Evolutionary conservation across 2,329 filamentous ascomycete species (phyloP).

Genomic region (Fusarium sp.): DNA sequence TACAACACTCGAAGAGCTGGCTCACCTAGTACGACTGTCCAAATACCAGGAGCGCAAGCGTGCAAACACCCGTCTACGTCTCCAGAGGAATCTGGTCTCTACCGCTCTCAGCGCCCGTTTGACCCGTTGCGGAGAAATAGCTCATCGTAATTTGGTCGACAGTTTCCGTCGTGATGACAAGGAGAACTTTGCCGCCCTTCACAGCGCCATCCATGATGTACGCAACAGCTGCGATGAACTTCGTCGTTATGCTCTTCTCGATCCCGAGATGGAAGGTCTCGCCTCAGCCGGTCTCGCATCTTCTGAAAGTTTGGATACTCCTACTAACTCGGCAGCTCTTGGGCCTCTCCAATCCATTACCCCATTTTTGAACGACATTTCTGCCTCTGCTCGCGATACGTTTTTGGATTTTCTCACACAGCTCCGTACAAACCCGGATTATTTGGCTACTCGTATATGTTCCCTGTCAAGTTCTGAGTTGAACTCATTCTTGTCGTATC

Average conservation of each 20-base stretch:
- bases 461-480: slow-evolving; percentile 80
- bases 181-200: slow-evolving; percentile 77
- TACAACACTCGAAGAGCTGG: slow-evolving; percentile 79
- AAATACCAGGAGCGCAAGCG: slow-evolving; percentile 86
- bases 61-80: slow-evolving; percentile 74
- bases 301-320: slow-evolving; percentile 61
- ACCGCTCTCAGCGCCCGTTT: slow-evolving; percentile 79
- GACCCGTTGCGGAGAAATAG: slow-evolving; percentile 77
- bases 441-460: slow-evolving; percentile 83
- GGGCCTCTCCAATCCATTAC: slow-evolving; percentile 53
- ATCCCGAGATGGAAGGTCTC: slow-evolving; percentile 74
- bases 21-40: slow-evolving; percentile 79
- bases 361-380: slow-evolving; percentile 77
- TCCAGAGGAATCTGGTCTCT: slow-evolving; percentile 78
- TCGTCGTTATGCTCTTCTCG: slow-evolving; percentile 74
- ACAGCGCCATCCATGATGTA: slow-evolving; percentile 82
- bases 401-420: slow-evolving; percentile 83
- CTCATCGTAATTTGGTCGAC: slow-evolving; percentile 79
- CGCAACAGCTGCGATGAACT: slow-evolving; percentile 79
- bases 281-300: slow-evolving; percentile 55
- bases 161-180: slow-evolving; percentile 83
- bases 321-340: slow-evolving; percentile 53
- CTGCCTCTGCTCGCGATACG: slow-evolving; percentile 76
- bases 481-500: slow-evolving; percentile 78
- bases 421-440: slow-evolving; percentile 86